phyloP scores from a whole-genome alignment of 768 basidiomycete species.

The Neoboletus brunneissimus region DNA sequence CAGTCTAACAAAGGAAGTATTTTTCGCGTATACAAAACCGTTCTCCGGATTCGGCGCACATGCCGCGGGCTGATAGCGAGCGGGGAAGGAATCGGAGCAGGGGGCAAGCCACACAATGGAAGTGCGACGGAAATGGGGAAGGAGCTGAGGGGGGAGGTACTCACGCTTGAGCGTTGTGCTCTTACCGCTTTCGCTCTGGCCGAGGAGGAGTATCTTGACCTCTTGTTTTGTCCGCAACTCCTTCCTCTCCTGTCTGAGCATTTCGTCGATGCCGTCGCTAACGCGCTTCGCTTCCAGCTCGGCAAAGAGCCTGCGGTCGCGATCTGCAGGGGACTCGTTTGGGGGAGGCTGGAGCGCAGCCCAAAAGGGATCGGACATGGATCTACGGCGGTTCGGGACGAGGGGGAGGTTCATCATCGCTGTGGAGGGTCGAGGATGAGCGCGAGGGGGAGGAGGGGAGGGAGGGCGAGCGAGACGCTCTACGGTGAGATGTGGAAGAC shows the following conservation, averaged over 20 bases:
- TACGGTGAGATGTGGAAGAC: slow-evolving; percentile 16
- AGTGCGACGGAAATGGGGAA: slow-evolving; percentile 6
- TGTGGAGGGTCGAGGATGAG: slow-evolving; percentile 3
- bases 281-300: slow-evolving; percentile 72
- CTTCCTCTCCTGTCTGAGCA: slow-evolving; percentile 63
- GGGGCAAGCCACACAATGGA: background rate
- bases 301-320: slow-evolving; percentile 59
- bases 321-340: slow-evolving; percentile 67
- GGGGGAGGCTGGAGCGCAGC: slow-evolving; percentile 65
- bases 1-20: slow-evolving; percentile 5
- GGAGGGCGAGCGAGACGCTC: slow-evolving; percentile 17
- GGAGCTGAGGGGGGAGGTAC: slow-evolving; percentile 31
- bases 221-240: slow-evolving; percentile 61
- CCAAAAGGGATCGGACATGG: slow-evolving; percentile 68
- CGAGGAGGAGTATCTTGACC: slow-evolving; percentile 76
- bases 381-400: slow-evolving; percentile 40
- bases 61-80: background rate
- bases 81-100: background rate
- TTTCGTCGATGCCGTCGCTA: slow-evolving; percentile 77
- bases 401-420: slow-evolving; percentile 27
- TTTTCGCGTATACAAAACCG: background rate
- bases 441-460: background rate
- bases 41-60: slow-evolving; percentile 2
- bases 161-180: slow-evolving; percentile 86
- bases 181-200: slow-evolving; percentile 89